Percentiles rank a stretch among this genome's conserved stretches.
Evolutionary conservation across 306 rosid species (phyloP).

Genomic region (Trifolium dubium): DNA sequence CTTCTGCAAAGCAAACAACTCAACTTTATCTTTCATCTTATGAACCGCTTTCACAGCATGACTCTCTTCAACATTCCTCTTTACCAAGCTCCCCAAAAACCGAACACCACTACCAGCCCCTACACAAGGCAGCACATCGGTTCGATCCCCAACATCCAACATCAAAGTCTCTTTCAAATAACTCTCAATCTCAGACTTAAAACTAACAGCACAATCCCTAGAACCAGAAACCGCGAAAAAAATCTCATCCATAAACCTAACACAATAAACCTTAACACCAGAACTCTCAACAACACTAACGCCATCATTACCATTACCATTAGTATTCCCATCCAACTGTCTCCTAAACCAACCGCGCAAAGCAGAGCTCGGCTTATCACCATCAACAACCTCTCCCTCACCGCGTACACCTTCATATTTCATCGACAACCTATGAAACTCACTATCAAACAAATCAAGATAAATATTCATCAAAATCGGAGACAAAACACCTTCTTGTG

Average conservation of each 20-base stretch:
- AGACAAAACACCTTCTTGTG: conserved; percentile 88
- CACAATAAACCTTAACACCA: conserved; percentile 56
- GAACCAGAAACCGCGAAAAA: conserved; percentile 78
- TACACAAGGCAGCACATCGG: conserved; percentile 62
- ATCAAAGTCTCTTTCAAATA: conserved; percentile 66
- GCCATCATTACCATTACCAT: conserved; percentile 30
- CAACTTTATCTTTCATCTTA: conserved; percentile 82
- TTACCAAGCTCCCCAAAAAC: conserved; percentile 70
- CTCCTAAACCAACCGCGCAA: conserved; percentile 86
- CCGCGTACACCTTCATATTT: conserved; percentile 71
- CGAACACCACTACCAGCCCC: conserved; percentile 48
- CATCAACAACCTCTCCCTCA: conserved; percentile 37
- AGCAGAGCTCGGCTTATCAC: conserved; percentile 54
- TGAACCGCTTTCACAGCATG: conserved; percentile 78
- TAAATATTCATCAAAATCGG: conserved; percentile 87
- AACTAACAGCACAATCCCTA: conserved; percentile 63
- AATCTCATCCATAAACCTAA: conserved; percentile 89
- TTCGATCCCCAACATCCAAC: conserved; percentile 60
- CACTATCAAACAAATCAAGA: conserved; percentile 78
- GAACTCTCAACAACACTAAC: conserved; percentile 38
- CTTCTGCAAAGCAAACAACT: conserved; percentile 73
- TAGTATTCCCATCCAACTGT: conserved; percentile 54
- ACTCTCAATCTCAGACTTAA: conserved; percentile 64
- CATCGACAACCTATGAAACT: conserved; percentile 81
- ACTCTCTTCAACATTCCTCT: conserved; percentile 63